Evolutionary conservation across 352 stramenopile species (phyloP), one percentile per base, ranked within the genome.

Genomic region (Phytophthora hibernalis): DNA sequence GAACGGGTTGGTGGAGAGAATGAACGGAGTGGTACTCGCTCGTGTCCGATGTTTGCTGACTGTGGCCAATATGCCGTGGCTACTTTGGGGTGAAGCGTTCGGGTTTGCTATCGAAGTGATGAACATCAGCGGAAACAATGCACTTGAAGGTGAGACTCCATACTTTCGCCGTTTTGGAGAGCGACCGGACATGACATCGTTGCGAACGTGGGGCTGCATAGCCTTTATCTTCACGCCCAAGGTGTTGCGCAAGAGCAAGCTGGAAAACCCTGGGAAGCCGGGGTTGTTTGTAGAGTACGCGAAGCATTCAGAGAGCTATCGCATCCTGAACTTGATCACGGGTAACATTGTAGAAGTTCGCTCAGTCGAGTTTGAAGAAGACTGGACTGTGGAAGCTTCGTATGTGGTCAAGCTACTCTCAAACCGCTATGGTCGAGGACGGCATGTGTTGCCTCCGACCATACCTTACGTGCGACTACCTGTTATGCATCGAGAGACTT

Each of bases 201-300:
- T 56, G 45, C 20, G 22, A 16, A 64, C 45, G 16, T 64, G 45
- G 35, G 45, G 45, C 15, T 56, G 35, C 50, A 8, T 64, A 12
- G 56, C 33, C 10, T 64, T 28, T 3, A 37, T 37, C 1, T 56
- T 64, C n/a, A 64, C 56, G 22, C 56, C 45, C 3, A 64, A 64
- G 35, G 15, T 30, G 26, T 20, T 56, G 24, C 33, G 45, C 10
- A 24, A 21, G 7, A 44, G 18, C 15, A 56, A 51, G n/a, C n/a
- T 56, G 6, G 35, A 56, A 24, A 64, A 55, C 15, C 45, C 35
- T 43, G 37, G 33, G n/a, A 56, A 64, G 18, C 15, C 35, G 40
- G 33, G 35, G 3, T 44, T 52, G 24, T 64, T 56, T 2, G 16
- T 56, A 21, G 56, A 35, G 3, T 64, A 20, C 3, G 33, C n/a